Percentiles rank a stretch among this genome's conserved stretches.
phyloP scores from a whole-genome alignment of 139 green algal genomes.

The Chlamydomonas sp. region DNA sequence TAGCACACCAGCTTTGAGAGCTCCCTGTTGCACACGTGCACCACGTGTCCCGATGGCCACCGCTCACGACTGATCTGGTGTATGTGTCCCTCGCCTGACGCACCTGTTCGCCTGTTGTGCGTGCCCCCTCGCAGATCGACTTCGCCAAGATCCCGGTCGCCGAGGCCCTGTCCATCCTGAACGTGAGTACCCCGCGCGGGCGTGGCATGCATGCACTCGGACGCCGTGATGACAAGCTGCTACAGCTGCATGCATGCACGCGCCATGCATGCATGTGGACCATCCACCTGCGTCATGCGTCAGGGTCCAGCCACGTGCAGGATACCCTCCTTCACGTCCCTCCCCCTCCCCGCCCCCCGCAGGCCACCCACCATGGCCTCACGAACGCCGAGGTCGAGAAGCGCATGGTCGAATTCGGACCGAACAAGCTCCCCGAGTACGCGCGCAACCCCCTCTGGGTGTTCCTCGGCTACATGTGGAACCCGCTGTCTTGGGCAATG shows the following conservation, averaged over 20 bases:
- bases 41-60: too few relatives aligned
- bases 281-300: background rate
- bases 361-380: slow-evolving; percentile 23
- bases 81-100: too few relatives aligned
- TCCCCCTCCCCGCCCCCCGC: background rate
- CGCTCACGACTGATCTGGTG: too few relatives aligned
- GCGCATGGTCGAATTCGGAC: slow-evolving; percentile 61
- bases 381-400: slow-evolving; percentile 39
- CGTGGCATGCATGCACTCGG: background rate
- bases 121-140: slow-evolving; percentile 68
- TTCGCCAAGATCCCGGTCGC: slow-evolving; percentile 57
- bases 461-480: slow-evolving; percentile 72
- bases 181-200: too few relatives aligned
- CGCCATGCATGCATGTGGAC: background rate
- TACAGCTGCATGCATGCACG: background rate
- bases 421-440: slow-evolving; percentile 73
- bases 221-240: background rate
- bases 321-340: background rate
- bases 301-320: background rate
- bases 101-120: too few relatives aligned
- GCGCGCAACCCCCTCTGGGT: slow-evolving; percentile 53
- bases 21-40: too few relatives aligned
- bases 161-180: slow-evolving; percentile 45
- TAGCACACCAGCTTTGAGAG: too few relatives aligned
- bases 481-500: slow-evolving; percentile 80